Base-by-base conservation (phyloP, 352 stramenopile species). In the Hyaloperonospora arabidopsidis region DNA sequence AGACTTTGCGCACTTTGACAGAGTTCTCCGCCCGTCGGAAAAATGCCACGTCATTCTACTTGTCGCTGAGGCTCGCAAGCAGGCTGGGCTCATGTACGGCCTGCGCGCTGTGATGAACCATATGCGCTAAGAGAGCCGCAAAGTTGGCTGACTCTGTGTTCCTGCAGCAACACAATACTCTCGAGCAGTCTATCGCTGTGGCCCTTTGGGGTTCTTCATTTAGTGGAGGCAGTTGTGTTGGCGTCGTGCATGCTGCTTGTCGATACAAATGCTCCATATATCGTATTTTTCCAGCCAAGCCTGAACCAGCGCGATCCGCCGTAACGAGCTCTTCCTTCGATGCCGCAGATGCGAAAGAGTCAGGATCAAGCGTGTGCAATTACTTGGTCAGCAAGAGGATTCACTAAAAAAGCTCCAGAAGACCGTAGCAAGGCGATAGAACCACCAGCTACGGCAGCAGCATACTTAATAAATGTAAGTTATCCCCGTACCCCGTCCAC, bases 1-100 rank as follows among this genome's bases (percentile, higher is more conserved):
- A 39, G 84, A 94, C 54, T 89, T 94, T 55, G 75, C 87, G 52
- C 82, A 93, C 61, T 94, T 94, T 48, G 82, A 90, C 61, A 79
- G 68, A 47, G 86, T 73, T 11, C 61, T 93, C 8, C 87, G 78
- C 40, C 63, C 74, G 19, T 88, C 80, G 5, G 84, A 94, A 58
- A 94, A 94, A 60, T 89, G 78, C 52, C 84, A 93, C 57, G 79
- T 94, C 34, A 87, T 83, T 62, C 57, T 94, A 17, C 63, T 94
- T 13, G 79, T 89, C 22, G 80, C 81, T 1, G 84, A 94, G 58
- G 84, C 84, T 10, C 74, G 84, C 15, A 94, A 94, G 59, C 84
- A 94, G 63, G 84, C 84, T 40, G 79, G 81, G 29, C 72, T 94
- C 49, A 88, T 94, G 78, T 94, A 93, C 54, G 84, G 76, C 22